Base-by-base conservation (phyloP, 768 basidiomycete genomes). In the Rubroboletus satanas region DNA sequence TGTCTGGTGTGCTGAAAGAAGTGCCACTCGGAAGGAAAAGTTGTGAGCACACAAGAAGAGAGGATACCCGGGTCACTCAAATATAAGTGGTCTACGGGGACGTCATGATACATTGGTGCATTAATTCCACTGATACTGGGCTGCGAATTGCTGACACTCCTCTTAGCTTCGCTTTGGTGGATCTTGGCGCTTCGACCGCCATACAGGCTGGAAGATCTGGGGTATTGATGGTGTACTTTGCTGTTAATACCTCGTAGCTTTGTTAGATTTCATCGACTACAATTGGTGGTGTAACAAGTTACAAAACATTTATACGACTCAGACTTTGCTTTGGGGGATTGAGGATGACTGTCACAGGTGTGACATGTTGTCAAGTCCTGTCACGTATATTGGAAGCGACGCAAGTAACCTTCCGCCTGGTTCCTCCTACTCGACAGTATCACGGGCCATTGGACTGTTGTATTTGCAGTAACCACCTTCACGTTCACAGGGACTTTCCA, bases 31-130 rank as follows among this genome's bases (percentile, higher is more conserved):
- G 3, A 57, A 90, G 88, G 87, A 44, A 79, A 82, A 62, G 70
- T 69, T 35, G 79, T 88, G n/a, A 87, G 81, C 66, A 61, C 70
- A 42, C 74, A 66, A 29, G 84, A 87, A 57, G 82, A 87, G 66
- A 73, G 72, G 50, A 93, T 93, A 67, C 77, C 72, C 17, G 88
- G 89, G 26, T 78, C 81, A 17, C 72, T 93, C 61, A 93, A 93
- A 70, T 90, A 90, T 56, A 77, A 72, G 36, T 93, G 90, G 89
- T 72, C 67, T 45, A 74, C 81, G 56, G 88, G 88, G 7, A 73
- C 67, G 32, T 69, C 67, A 17, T 68, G 54, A 66, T 29, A 39
- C 45, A 45, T 33, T n/a, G 47, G 67, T 61, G 49, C 33, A 33
- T 56, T 17, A 0, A 31, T 33, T 48, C 17, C 3, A 23, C 39